phyloP scores from a whole-genome alignment of 305 asterid genomes.

The Fraxinus paxiana region DNA sequence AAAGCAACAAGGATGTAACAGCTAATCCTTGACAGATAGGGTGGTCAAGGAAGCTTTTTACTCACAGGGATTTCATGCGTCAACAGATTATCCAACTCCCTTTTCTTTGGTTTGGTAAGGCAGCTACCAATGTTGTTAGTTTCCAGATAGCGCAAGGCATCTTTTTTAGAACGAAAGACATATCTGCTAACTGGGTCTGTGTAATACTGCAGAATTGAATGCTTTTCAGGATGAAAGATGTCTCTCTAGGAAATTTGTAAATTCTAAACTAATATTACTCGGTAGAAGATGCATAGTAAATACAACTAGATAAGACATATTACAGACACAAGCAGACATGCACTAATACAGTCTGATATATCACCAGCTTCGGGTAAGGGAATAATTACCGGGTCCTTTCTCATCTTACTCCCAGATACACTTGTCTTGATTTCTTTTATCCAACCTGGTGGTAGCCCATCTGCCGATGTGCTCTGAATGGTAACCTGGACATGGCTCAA shows the following conservation, averaged over 20 bases:
- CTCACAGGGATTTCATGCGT: constrained; percentile 17
- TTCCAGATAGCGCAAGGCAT: constrained; percentile 18
- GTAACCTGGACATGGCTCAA: constrained; percentile 28
- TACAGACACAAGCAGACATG: background rate
- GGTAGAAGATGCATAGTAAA: background rate
- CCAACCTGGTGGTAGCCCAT: constrained; percentile 41
- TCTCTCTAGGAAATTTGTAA: background rate
- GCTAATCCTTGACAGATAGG: constrained; percentile 9
- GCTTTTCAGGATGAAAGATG: constrained; percentile 19
- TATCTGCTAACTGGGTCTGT: constrained; percentile 17
- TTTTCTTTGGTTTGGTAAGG: constrained; percentile 15
- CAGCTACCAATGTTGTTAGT: constrained; percentile 8
- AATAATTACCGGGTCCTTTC: constrained; percentile 32
- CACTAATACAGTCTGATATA: background rate
- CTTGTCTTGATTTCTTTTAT: constrained; percentile 33
- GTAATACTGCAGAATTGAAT: constrained; percentile 35
- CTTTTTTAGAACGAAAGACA: constrained; percentile 19
- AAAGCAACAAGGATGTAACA: background rate
- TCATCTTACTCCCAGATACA: constrained; percentile 8
- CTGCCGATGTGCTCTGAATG: constrained; percentile 21
- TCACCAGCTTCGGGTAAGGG: constrained; percentile 5
- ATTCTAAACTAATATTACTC: background rate
- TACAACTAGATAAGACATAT: background rate
- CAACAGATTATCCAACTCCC: constrained; percentile 2
- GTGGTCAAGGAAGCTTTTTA: constrained; percentile 5